A percentile compares a stretch with the other conserved stretches of the same genome.
Evolutionary conservation across 495 filamentous ascomycete species (phyloP).

Genomic region (Chaetomium tenue): DNA sequence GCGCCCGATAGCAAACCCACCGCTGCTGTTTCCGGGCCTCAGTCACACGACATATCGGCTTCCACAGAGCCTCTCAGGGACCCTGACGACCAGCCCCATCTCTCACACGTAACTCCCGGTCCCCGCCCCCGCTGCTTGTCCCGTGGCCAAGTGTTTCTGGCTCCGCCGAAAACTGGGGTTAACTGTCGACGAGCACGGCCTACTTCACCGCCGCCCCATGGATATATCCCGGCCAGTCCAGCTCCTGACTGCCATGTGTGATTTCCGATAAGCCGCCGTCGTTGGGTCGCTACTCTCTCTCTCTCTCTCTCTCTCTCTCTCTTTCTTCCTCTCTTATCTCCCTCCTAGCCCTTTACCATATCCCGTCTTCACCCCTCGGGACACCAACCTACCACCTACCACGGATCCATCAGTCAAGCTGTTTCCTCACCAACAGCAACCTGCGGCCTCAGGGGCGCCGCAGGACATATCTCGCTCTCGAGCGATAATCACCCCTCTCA

Average conservation of each 20-base stretch:
- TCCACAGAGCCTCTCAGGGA: slow-evolving; percentile 32
- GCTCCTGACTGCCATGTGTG: slow-evolving; percentile 32
- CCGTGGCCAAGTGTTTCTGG: too few species aligned
- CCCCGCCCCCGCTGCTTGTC: slow-evolving; percentile 9
- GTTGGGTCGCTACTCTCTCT: slow-evolving; percentile 24
- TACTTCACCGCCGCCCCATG: slow-evolving; percentile 28
- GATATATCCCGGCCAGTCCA: slow-evolving; percentile 25
- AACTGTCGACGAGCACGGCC: neutral
- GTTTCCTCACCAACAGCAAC: slow-evolving; percentile 3
- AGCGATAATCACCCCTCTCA: slow-evolving; percentile 2
- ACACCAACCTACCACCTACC: slow-evolving; percentile 1
- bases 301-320: slow-evolving; percentile 3
- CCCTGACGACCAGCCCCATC: slow-evolving; percentile 23
- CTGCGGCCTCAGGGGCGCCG: slow-evolving; percentile 9
- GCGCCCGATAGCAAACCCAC: slow-evolving; percentile 28
- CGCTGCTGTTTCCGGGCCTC: slow-evolving; percentile 11
- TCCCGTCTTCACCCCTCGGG: neutral
- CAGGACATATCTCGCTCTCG: slow-evolving; percentile 6
- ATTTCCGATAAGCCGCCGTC: slow-evolving; percentile 32
- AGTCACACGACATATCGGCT: slow-evolving; percentile 27
- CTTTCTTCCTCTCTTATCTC: slow-evolving; percentile 8
- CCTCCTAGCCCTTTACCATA: neutral
- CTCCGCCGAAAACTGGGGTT: too few species aligned
- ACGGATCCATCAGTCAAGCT: neutral
- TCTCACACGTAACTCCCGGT: slow-evolving; percentile 24